Percentiles rank a stretch among this genome's conserved stretches.
Evolutionary conservation across 1,284 basidiomycete species (phyloP).

Genomic region (Sphagnurus paluster): DNA sequence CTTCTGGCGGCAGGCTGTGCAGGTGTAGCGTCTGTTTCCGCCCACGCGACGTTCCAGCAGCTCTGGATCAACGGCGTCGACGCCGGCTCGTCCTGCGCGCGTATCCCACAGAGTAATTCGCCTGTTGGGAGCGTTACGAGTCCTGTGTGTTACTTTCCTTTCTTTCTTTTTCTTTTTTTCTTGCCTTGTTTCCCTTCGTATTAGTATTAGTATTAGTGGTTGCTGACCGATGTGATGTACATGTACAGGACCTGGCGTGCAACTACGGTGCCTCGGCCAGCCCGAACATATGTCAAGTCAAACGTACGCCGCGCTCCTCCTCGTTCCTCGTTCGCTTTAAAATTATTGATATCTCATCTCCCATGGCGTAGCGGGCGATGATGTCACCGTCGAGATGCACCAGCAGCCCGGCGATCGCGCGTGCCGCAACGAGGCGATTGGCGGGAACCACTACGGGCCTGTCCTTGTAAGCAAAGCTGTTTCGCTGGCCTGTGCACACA

Average conservation of each 20-base stretch:
- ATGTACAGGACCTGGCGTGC: conserved; percentile 45
- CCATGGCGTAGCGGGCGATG: conserved; percentile 38
- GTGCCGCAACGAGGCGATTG: conserved; percentile 49
- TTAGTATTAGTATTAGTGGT: too few species aligned
- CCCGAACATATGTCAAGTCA: conserved; percentile 40
- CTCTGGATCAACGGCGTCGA: conserved; percentile 54
- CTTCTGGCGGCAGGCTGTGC: conserved; percentile 34
- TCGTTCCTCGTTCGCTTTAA: not conserved
- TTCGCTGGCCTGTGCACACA: not conserved
- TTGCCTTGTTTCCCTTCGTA: not conserved
- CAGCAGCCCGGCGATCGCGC: conserved; percentile 48
- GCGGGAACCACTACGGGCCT: conserved; percentile 50
- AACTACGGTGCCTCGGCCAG: conserved; percentile 37
- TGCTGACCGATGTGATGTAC: too few species aligned
- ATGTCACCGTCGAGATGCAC: conserved; percentile 54
- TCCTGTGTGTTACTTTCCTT: conserved; percentile 26
- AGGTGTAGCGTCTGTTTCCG: conserved; percentile 38
- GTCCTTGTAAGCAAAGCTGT: conserved; percentile 28
- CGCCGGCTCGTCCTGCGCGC: conserved; percentile 46
- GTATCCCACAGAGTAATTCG: conserved; percentile 44
- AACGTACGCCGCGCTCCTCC: conserved; percentile 28
- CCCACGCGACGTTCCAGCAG: conserved; percentile 55
- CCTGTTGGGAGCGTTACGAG: conserved; percentile 45
- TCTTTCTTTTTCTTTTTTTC: not conserved
- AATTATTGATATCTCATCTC: not conserved